A percentile compares a stretch with the other conserved stretches of the same genome.
phyloP scores from a whole-genome alignment of 129 eudicot species.

The Tanacetum coccineum region DNA sequence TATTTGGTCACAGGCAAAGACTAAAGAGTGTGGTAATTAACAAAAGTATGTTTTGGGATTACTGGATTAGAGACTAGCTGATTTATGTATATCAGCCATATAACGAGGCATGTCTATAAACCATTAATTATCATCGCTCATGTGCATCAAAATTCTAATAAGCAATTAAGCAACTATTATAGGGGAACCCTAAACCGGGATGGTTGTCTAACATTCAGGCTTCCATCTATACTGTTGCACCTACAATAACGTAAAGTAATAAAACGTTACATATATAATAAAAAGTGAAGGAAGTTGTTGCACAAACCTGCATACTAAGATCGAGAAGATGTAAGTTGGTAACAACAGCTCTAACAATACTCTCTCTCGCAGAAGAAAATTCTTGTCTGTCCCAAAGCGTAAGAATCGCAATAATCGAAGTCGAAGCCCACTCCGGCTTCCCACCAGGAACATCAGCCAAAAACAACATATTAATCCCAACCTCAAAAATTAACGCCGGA shows the following conservation, averaged over 20 bases:
- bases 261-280: conserved; percentile 13
- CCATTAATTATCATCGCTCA: not conserved
- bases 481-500: conserved; percentile 92
- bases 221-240: conserved; percentile 10
- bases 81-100: too few species aligned
- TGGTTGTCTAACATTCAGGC: conserved; percentile 7
- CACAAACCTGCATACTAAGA: conserved; percentile 94
- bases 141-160: not conserved
- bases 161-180: conserved; percentile 10
- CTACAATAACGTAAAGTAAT: not conserved
- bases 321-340: conserved; percentile 89
- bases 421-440: conserved; percentile 98
- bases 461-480: conserved; percentile 91
- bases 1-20: too few species aligned
- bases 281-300: conserved; percentile 23
- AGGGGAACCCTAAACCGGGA: not conserved
- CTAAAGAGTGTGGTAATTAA: too few species aligned
- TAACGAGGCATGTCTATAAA: too few species aligned
- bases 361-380: conserved; percentile 93
- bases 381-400: conserved; percentile 98
- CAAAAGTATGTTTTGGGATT: too few species aligned
- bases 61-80: too few species aligned
- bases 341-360: conserved; percentile 93
- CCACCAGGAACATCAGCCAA: conserved; percentile 99
- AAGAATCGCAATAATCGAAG: conserved; percentile 83